Evolutionary conservation across 2,329 filamentous ascomycete genomes (phyloP).

Genomic region (Lachnellula subtilissima): DNA sequence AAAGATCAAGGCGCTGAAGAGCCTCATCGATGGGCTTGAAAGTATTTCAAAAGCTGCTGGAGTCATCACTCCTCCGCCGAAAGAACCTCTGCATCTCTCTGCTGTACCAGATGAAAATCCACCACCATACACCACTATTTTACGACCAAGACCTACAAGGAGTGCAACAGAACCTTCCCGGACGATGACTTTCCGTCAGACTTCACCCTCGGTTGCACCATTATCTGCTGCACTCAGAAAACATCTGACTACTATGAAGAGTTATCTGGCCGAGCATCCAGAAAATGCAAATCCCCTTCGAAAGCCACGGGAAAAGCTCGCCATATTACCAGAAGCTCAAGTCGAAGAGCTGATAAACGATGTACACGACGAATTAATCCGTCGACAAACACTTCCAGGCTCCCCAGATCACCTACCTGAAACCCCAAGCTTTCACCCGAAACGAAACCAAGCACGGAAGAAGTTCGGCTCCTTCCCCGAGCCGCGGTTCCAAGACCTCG

Average conservation of each 20-base stretch:
- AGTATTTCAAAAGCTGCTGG: slow-evolving; percentile 15
- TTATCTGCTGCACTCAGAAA: not conserved
- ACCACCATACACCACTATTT: slow-evolving; percentile 15
- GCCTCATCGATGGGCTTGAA: slow-evolving; percentile 22
- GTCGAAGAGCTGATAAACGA: slow-evolving; percentile 19
- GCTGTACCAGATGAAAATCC: slow-evolving; percentile 8
- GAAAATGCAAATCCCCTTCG: not conserved
- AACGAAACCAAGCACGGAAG: slow-evolving; percentile 17
- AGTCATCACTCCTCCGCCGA: not conserved
- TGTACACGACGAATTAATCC: slow-evolving; percentile 18
- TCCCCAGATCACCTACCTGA: not conserved
- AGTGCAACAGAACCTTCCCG: not conserved
- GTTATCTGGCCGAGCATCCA: not conserved
- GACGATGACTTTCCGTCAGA: not conserved
- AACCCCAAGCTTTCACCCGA: slow-evolving; percentile 5
- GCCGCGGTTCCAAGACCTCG: slow-evolving; percentile 14
- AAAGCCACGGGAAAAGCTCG: slow-evolving; percentile 11
- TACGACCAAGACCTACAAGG: not conserved
- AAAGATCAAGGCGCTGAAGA: slow-evolving; percentile 17
- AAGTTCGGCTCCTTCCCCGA: slow-evolving; percentile 10
- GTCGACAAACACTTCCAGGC: slow-evolving; percentile 16
- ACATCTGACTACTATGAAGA: slow-evolving; percentile 12
- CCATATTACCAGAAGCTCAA: slow-evolving; percentile 6
- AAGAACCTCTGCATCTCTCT: not conserved
- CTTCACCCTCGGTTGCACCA: not conserved